Percentiles rank a stretch among this genome's conserved stretches.
These are phyloP conservation scores for Phytophthora palmivora DNA, from an alignment of 352 stramenopile genomes.

Conservation along the genomic window DNA sequence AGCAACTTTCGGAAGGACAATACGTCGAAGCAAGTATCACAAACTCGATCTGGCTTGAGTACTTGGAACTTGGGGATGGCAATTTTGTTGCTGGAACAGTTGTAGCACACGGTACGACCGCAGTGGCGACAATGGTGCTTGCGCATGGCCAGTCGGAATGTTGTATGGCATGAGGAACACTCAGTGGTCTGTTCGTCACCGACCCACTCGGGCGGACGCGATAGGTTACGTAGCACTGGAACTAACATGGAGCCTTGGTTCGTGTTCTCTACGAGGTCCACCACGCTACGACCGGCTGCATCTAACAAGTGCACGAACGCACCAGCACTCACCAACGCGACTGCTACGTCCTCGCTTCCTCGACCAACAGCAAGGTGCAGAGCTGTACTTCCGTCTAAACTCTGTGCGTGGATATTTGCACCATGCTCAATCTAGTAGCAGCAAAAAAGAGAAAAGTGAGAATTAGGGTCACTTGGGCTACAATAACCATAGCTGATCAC, in stretches of 20 bases:
- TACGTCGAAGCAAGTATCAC: conserved; percentile 85
- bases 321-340: conserved; percentile 76
- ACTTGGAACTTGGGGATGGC: conserved; percentile 87
- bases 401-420: conserved; percentile 80
- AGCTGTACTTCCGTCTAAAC: conserved; percentile 85
- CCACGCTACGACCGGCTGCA: conserved; percentile 79
- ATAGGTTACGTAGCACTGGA: conserved; percentile 81
- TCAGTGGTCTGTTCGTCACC: conserved; percentile 75
- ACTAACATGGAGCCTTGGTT: conserved; percentile 85
- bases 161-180: conserved; percentile 76
- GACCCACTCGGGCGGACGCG: conserved; percentile 63
- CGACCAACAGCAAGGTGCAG: conserved; percentile 81
- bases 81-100: conserved; percentile 87
- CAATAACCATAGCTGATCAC: conserved; percentile 25
- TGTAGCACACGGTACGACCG: conserved; percentile 86
- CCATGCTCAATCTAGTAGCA: conserved; percentile 78
- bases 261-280: conserved; percentile 85
- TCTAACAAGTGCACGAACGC: conserved; percentile 84
- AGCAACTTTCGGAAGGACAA: conserved; percentile 84
- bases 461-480: background rate
- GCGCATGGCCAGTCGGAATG: conserved; percentile 84
- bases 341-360: conserved; percentile 73
- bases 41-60: conserved; percentile 76
- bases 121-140: conserved; percentile 88
- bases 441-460: conserved; percentile 1